Evolutionary conservation across 2,329 filamentous ascomycete species (phyloP).

Genomic region (Diaporthe ilicicola): DNA sequence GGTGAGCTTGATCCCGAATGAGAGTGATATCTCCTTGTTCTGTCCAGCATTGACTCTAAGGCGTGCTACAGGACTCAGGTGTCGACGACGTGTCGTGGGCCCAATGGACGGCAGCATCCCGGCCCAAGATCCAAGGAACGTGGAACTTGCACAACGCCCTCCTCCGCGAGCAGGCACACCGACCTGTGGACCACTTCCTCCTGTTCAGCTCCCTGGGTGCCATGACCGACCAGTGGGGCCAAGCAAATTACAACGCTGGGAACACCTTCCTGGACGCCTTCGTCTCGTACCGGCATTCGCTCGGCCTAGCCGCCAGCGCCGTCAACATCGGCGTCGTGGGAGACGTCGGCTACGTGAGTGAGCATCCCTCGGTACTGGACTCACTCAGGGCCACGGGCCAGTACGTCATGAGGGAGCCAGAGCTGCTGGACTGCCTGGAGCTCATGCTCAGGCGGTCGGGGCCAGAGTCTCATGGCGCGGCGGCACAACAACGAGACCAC

Average conservation of each 20-base stretch:
- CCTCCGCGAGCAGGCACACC: slow-evolving; percentile 36
- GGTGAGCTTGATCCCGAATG: neutral
- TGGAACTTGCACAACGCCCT: slow-evolving; percentile 35
- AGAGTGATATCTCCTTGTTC: neutral
- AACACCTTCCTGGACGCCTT: slow-evolving; percentile 49
- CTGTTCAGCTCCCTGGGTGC: slow-evolving; percentile 15
- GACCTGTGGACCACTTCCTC: slow-evolving; percentile 35
- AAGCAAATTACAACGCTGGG: slow-evolving; percentile 39
- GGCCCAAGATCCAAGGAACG: slow-evolving; percentile 26
- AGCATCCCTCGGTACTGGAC: slow-evolving; percentile 35
- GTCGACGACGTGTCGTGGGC: slow-evolving; percentile 38
- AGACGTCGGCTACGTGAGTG: slow-evolving; percentile 40
- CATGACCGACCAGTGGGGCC: slow-evolving; percentile 13
- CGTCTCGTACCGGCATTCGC: slow-evolving; percentile 42
- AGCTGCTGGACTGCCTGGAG: slow-evolving; percentile 39
- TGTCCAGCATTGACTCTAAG: neutral
- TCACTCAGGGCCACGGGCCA: slow-evolving; percentile 38
- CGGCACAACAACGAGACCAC: too few relatives aligned
- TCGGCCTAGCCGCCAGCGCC: slow-evolving; percentile 44
- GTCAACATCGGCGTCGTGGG: slow-evolving; percentile 48
- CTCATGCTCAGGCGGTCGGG: slow-evolving; percentile 20
- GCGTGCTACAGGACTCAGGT: neutral
- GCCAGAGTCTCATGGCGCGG: neutral
- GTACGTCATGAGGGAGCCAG: slow-evolving; percentile 37
- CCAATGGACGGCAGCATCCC: slow-evolving; percentile 41